These are phyloP conservation scores for Plasmodium cynomolgi DNA, from an alignment of 169 alveolate species.

Conservation along the genomic window DNA sequence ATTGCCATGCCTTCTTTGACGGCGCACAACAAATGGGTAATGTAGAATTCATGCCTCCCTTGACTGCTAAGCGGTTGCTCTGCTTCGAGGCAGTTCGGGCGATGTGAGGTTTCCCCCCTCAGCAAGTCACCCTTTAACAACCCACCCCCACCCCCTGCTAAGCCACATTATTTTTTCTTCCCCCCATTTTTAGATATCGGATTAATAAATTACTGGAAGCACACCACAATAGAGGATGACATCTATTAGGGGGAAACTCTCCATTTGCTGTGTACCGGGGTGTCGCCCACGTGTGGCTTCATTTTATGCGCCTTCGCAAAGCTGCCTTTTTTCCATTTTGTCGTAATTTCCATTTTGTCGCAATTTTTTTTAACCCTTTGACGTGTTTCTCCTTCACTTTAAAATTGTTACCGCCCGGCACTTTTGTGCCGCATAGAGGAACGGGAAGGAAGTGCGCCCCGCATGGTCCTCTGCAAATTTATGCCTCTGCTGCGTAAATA, in stretches of 20 bases:
- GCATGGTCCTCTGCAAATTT: not conserved
- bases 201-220: constrained; percentile 50
- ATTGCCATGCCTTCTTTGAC: constrained; percentile 18
- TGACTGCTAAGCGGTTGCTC: not conserved
- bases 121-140: not conserved
- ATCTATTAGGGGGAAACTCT: not conserved
- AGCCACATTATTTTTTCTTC: not conserved
- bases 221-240: constrained; percentile 45
- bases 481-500: not conserved
- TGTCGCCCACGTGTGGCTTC: not conserved
- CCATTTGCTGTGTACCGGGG: not conserved
- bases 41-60: not conserved
- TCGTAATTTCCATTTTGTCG: not conserved
- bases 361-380: not conserved
- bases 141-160: not conserved
- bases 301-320: not conserved
- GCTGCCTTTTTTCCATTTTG: not conserved
- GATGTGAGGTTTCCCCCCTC: not conserved
- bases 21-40: constrained; percentile 6
- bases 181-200: constrained; percentile 50
- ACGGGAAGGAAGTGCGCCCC: not conserved
- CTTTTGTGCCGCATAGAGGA: not conserved
- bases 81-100: not conserved
- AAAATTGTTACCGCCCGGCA: not conserved
- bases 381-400: not conserved